Evolutionary conservation across 805 yeast genomes (phyloP).

Genomic region (Suhomyces canberraensis): DNA sequence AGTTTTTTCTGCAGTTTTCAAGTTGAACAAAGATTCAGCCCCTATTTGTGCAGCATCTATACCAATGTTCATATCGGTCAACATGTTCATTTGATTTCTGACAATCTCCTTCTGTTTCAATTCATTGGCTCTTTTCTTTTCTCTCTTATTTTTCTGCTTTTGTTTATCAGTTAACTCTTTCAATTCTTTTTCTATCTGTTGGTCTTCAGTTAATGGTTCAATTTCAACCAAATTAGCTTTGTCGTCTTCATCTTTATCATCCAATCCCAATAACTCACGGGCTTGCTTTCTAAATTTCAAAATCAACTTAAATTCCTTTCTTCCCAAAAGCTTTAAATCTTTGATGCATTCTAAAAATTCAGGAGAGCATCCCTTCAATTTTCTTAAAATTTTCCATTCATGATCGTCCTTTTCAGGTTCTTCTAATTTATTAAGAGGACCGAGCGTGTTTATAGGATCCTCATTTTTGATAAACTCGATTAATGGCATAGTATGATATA

Average conservation of each 20-base stretch:
- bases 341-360: slow-evolving; percentile 82
- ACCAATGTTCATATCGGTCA: slow-evolving; percentile 90
- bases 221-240: slow-evolving; percentile 51
- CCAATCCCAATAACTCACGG: slow-evolving; percentile 70
- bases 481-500: slow-evolving; percentile 67
- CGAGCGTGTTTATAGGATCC: slow-evolving; percentile 81
- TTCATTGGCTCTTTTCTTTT: slow-evolving; percentile 79
- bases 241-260: slow-evolving; percentile 50
- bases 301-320: slow-evolving; percentile 83
- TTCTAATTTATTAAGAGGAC: slow-evolving; percentile 63
- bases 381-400: slow-evolving; percentile 69
- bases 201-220: slow-evolving; percentile 79
- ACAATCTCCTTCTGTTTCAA: slow-evolving; percentile 79
- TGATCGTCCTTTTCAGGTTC: slow-evolving; percentile 54
- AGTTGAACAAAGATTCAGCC: slow-evolving; percentile 73
- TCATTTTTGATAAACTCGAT: slow-evolving; percentile 79
- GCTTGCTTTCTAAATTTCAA: slow-evolving; percentile 88
- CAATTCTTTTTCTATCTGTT: slow-evolving; percentile 82
- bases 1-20: slow-evolving; percentile 82
- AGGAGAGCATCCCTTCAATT: slow-evolving; percentile 70
- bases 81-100: slow-evolving; percentile 95
- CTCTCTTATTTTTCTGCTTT: slow-evolving; percentile 68
- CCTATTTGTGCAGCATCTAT: slow-evolving; percentile 85
- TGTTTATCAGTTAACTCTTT: slow-evolving; percentile 70
- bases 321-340: slow-evolving; percentile 92